phyloP scores from a whole-genome alignment of 768 basidiomycete species.

The Lactarius quietus region DNA sequence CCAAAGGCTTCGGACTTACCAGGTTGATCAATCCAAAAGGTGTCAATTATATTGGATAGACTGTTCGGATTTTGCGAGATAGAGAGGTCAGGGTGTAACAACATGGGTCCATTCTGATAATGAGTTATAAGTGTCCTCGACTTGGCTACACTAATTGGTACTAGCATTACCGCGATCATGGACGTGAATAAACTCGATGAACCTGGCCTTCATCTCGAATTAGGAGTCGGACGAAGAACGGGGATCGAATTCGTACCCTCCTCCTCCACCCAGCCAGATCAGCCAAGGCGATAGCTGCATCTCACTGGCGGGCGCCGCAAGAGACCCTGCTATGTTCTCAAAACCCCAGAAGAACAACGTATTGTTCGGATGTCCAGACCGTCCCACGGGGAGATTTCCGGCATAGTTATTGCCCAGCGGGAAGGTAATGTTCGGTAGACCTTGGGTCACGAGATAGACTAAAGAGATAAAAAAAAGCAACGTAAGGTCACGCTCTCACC shows the following conservation, averaged over 20 bases:
- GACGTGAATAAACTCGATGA: conserved; percentile 65
- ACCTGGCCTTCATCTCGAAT: conserved; percentile 46
- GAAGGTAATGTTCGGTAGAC: conserved; percentile 36
- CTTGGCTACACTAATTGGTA: not conserved
- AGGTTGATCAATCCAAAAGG: conserved; percentile 73
- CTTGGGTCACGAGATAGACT: conserved; percentile 38
- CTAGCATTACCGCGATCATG: conserved; percentile 47
- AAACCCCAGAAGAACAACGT: conserved; percentile 43
- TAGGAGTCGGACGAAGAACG: not conserved
- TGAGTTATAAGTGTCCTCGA: not conserved
- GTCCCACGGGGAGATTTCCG: conserved; percentile 36
- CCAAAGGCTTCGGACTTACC: conserved; percentile 27
- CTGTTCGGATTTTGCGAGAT: conserved; percentile 49
- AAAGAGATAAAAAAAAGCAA: not conserved
- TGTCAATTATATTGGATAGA: conserved; percentile 61
- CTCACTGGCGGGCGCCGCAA: conserved; percentile 32
- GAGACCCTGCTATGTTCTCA: conserved; percentile 37
- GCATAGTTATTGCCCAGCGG: conserved; percentile 36
- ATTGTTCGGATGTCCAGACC: conserved; percentile 36
- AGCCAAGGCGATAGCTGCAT: conserved; percentile 35
- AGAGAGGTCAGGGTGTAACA: conserved; percentile 49
- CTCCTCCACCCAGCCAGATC: conserved; percentile 40
- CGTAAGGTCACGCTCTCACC: not conserved
- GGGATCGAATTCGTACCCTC: conserved; percentile 12
- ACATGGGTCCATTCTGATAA: conserved; percentile 65